phyloP scores from a whole-genome alignment of 495 filamentous ascomycete genomes.

The Chaetomium fimeti region DNA sequence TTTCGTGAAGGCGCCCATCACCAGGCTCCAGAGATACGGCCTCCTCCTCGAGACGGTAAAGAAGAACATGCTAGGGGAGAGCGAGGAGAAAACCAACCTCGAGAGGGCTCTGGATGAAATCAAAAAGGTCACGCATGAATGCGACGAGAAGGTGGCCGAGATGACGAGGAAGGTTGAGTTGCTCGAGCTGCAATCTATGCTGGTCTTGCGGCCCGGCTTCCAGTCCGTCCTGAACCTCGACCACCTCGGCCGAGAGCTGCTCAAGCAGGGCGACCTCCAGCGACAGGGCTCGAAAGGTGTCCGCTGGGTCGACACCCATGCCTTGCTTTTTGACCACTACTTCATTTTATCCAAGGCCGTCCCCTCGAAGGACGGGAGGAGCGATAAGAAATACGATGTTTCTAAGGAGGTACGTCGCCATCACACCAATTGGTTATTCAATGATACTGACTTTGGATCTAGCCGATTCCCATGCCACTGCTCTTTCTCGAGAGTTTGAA shows the following conservation, averaged over 20 bases:
- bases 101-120: slow-evolving; percentile 91
- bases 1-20: slow-evolving; percentile 91
- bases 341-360: slow-evolving; percentile 86
- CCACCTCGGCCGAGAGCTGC: slow-evolving; percentile 84
- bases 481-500: slow-evolving; percentile 86
- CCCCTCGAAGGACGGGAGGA: slow-evolving; percentile 62
- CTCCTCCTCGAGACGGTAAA: slow-evolving; percentile 79
- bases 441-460: slow-evolving; percentile 14
- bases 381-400: slow-evolving; percentile 88
- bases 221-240: slow-evolving; percentile 86
- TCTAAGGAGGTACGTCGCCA: slow-evolving; percentile 70
- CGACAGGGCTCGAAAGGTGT: slow-evolving; percentile 83
- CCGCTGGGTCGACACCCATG: slow-evolving; percentile 87
- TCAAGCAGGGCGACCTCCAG: slow-evolving; percentile 87
- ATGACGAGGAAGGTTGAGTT: slow-evolving; percentile 89
- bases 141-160: slow-evolving; percentile 91
- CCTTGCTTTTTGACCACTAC: slow-evolving; percentile 94
- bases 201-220: slow-evolving; percentile 84
- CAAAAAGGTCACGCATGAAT: slow-evolving; percentile 85
- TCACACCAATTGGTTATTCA: slow-evolving; percentile 8
- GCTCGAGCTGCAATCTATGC: slow-evolving; percentile 75
- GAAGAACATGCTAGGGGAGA: slow-evolving; percentile 77
- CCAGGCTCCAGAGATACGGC: slow-evolving; percentile 84
- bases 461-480: slow-evolving; percentile 96
- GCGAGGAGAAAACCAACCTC: slow-evolving; percentile 87